Conservation (phyloP, 129 eudicot genomes). For the Ambrosia trifida region DNA sequence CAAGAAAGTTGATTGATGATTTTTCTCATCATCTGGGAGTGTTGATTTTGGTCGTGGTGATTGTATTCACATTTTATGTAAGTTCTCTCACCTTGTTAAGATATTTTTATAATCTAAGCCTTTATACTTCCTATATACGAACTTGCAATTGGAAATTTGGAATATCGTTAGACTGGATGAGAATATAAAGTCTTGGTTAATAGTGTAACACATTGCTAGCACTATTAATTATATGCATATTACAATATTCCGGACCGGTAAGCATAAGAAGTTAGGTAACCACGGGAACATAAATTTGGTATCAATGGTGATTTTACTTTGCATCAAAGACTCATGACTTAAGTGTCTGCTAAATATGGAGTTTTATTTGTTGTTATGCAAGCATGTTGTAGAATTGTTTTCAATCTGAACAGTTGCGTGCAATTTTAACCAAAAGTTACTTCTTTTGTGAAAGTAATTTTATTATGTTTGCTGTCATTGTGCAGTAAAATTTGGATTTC, state of each 20-base stretch:
- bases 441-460: background rate
- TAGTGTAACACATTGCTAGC: background rate
- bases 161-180: constrained; percentile 10
- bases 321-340: too few species aligned
- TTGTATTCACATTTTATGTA: constrained; percentile 60
- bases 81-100: constrained; percentile 34
- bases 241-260: background rate
- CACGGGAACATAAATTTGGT: constrained; percentile 22
- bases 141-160: background rate
- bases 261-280: constrained; percentile 16
- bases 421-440: background rate
- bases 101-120: background rate
- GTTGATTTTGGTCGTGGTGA: constrained; percentile 43
- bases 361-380: constrained; percentile 5
- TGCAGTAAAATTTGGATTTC: background rate
- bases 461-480: background rate
- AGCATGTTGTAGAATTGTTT: background rate
- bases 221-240: background rate
- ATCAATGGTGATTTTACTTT: constrained; percentile 16
- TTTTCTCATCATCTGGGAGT: constrained; percentile 58
- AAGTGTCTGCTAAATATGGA: constrained; percentile 2
- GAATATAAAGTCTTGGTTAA: constrained; percentile 15
- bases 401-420: constrained; percentile 1
- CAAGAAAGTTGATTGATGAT: constrained; percentile 60
- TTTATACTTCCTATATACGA: background rate